These are phyloP conservation scores for Globisporangium barbulae DNA, from an alignment of 352 stramenopile genomes.

Conservation along the genomic window DNA sequence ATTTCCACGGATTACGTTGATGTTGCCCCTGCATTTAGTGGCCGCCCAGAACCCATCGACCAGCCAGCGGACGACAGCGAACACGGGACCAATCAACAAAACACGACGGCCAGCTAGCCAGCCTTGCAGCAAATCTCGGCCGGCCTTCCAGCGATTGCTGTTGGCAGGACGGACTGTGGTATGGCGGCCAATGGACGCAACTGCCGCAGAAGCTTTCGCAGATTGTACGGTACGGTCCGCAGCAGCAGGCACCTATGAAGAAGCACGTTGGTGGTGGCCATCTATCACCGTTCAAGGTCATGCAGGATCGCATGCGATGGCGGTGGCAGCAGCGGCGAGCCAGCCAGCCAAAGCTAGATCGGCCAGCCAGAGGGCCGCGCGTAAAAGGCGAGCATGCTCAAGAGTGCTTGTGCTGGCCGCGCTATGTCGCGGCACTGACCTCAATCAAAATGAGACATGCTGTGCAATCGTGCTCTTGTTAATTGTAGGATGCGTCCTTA, in stretches of 20 bases:
- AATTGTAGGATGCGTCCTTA: too few relatives aligned
- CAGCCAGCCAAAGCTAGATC: neutral
- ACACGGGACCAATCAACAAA: conserved; percentile 11
- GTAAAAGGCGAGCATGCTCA: neutral
- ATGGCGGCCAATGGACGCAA: too few relatives aligned
- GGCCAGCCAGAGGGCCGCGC: neutral
- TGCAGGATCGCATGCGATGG: too few relatives aligned
- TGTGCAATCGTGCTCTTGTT: neutral
- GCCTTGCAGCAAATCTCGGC: too few relatives aligned
- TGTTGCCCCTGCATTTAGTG: too few relatives aligned
- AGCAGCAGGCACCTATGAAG: too few relatives aligned
- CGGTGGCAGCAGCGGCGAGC: neutral
- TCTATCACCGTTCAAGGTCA: too few relatives aligned
- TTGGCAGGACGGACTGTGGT: too few relatives aligned
- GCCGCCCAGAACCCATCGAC: too few relatives aligned
- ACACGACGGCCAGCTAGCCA: neutral
- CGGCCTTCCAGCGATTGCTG: neutral
- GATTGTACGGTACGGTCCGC: too few relatives aligned
- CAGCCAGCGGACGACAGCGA: neutral
- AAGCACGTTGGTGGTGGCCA: too few relatives aligned
- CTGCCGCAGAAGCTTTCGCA: too few relatives aligned
- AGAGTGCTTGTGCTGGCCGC: neutral
- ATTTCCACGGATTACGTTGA: neutral
- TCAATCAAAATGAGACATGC: conserved; percentile 14
- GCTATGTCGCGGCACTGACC: neutral